These are phyloP conservation scores for Rhizopus sp. DNA, from an alignment of 371 early-diverging fungal species.

Conservation along the genomic window DNA sequence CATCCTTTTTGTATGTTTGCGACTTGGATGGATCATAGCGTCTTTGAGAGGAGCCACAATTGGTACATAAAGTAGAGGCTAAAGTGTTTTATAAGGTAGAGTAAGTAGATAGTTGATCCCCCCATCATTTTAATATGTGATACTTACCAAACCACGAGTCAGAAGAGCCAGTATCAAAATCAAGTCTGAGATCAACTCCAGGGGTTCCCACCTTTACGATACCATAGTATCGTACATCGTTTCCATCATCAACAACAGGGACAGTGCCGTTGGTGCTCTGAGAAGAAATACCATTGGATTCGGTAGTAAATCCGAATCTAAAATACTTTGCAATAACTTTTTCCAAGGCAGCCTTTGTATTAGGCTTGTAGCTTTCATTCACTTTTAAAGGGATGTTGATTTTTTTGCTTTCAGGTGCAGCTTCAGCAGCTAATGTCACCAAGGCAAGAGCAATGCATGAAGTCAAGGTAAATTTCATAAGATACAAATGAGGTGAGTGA, in stretches of 20 bases:
- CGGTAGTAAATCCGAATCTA: conserved; percentile 3
- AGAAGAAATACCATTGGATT: not conserved
- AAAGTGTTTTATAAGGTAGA: not conserved
- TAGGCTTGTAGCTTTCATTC: conserved; percentile 19
- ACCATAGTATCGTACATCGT: conserved; percentile 56
- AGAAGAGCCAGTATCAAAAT: conserved; percentile 77
- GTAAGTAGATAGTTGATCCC: not conserved
- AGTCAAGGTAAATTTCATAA: conserved; percentile 14
- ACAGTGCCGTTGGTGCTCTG: conserved; percentile 11
- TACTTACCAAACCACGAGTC: conserved; percentile 60
- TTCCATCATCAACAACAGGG: conserved; percentile 22
- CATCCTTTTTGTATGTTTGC: conserved; percentile 42
- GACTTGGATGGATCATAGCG: conserved; percentile 43
- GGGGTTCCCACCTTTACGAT: conserved; percentile 65
- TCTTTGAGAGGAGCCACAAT: conserved; percentile 34
- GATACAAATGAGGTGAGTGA: too few relatives aligned
- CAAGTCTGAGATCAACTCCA: conserved; percentile 58
- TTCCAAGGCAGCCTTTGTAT: conserved; percentile 16
- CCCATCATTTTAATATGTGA: too few relatives aligned
- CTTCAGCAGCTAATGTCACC: conserved; percentile 12
- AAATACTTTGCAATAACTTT: conserved; percentile 21
- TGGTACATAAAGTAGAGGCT: conserved; percentile 35
- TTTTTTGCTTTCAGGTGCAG: conserved; percentile 10
- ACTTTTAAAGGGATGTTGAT: conserved; percentile 14
- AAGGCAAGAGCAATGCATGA: conserved; percentile 10